Evolutionary conservation across 768 basidiomycete species (phyloP).

Genomic region (Boletus subcaerulescens): DNA sequence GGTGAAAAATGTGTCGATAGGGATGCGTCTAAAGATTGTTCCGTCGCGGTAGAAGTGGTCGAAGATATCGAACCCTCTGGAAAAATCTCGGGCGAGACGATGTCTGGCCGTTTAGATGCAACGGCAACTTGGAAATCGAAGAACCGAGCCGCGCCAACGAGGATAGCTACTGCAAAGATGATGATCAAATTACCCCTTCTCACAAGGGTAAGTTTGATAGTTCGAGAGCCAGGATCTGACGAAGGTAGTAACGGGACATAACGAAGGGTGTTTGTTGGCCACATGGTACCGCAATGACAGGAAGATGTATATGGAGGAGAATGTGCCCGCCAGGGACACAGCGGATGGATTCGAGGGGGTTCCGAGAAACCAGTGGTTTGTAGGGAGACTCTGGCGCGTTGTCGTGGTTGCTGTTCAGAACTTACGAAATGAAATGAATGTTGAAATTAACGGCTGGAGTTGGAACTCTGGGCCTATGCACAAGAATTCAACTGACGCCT

Average conservation of each 20-base stretch:
- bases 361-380: background rate
- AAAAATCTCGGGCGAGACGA: background rate
- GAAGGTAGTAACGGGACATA: slow-evolving; percentile 13
- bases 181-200: slow-evolving; percentile 11
- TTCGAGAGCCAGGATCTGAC: background rate
- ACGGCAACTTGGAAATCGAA: slow-evolving; percentile 10
- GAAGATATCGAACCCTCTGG: background rate
- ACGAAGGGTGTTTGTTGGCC: slow-evolving; percentile 10
- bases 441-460: background rate
- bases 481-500: background rate
- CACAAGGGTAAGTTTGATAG: slow-evolving; percentile 3
- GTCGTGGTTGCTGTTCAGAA: background rate
- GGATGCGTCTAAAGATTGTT: background rate
- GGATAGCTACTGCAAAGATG: slow-evolving; percentile 3
- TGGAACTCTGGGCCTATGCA: background rate
- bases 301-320: background rate
- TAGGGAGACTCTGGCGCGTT: background rate
- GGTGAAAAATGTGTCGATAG: background rate
- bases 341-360: no score
- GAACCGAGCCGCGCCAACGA: slow-evolving; percentile 8
- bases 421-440: background rate
- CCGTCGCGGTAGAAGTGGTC: background rate
- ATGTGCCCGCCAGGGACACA: slow-evolving; percentile 8
- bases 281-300: slow-evolving; percentile 7
- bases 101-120: slow-evolving; percentile 4